Base-by-base conservation (phyloP, 164 flowering plant species). In the Magnolia officinalis region DNA sequence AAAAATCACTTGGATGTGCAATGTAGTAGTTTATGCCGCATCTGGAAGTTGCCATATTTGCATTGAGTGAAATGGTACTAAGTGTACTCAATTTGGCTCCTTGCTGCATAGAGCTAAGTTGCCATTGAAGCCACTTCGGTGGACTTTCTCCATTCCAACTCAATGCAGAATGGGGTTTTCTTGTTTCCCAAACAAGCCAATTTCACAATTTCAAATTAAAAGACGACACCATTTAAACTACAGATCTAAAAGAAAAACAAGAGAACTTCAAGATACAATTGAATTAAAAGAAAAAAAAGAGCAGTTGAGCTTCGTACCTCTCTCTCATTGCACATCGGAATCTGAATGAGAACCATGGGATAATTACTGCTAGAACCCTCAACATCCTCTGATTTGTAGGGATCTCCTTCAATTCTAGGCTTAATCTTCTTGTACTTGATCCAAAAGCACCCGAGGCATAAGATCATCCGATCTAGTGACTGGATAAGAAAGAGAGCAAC, bases 301-400 rank as follows among this genome's bases (percentile, higher is more conserved):
- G 16, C 9, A 29, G 45, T 50, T 65, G 26, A 73, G 61, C 72
- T 23, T 45, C 75, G 70, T 87, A 94, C 98, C 98, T 94, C 98
- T 72, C 79, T 87, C 83, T 94, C 98, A 80, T 93, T 93, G 70
- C 98, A 93, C 98, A 93, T 93, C 58, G 98, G 98, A 74, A 93
- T 90, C 80, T 93, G 98, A 75, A 93, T 89, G 76, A 93, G 95
- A 79, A 93, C 95, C 92, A 90, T 92, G 13, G 98, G 98, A 72
- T 85, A 88, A 50, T 83, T 79, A 65, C 65, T 83, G 2, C 85
- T 78, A 11, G 83, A 74, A n/a, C 78, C 86, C 80, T 90, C 96
- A 10, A 77, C 78, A 82, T 91, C 95, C 45, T 81, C 86, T 1
- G 78, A 73, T 74, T 86, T 82, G 81, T 86, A 88, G 18, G 88